Conservation (phyloP, 2,329 filamentous ascomycete genomes). For the Cytospora mali region DNA sequence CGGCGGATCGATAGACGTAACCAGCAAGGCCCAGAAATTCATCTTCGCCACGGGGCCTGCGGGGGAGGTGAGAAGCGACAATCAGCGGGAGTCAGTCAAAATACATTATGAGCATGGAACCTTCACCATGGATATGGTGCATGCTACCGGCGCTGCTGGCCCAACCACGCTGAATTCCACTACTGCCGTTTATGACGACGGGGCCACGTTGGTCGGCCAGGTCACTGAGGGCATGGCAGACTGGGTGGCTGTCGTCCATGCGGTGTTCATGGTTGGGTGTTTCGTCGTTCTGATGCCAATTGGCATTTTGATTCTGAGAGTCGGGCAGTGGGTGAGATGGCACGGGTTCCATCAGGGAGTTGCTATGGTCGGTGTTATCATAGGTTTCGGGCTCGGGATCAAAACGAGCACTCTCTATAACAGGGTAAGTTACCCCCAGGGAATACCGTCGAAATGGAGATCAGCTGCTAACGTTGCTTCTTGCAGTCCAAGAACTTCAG, state of each 20-base stretch:
- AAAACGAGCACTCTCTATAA: slow-evolving; percentile 55
- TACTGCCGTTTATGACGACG: slow-evolving; percentile 41
- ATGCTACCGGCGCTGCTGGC: slow-evolving; percentile 49
- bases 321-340: slow-evolving; percentile 55
- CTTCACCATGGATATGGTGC: slow-evolving; percentile 58
- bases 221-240: slow-evolving; percentile 39
- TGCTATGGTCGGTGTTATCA: slow-evolving; percentile 50
- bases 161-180: slow-evolving; percentile 44
- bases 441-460: neutral
- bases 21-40: slow-evolving; percentile 49
- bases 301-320: slow-evolving; percentile 55
- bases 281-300: slow-evolving; percentile 59
- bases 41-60: slow-evolving; percentile 59
- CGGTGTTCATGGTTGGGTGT: slow-evolving; percentile 56
- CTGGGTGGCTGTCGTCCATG: slow-evolving; percentile 47
- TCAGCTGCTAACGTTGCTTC: neutral
- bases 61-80: slow-evolving; percentile 47
- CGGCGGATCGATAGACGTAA: slow-evolving; percentile 52
- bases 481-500: slow-evolving; percentile 55
- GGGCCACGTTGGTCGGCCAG: slow-evolving; percentile 36
- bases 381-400: slow-evolving; percentile 57
- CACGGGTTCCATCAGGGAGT: slow-evolving; percentile 58
- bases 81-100: slow-evolving; percentile 47
- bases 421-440: slow-evolving; percentile 47
- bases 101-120: slow-evolving; percentile 56